A percentile compares a stretch with the other conserved stretches of the same genome.
phyloP scores from a whole-genome alignment of 306 rosid species.

The Vicia faba region DNA sequence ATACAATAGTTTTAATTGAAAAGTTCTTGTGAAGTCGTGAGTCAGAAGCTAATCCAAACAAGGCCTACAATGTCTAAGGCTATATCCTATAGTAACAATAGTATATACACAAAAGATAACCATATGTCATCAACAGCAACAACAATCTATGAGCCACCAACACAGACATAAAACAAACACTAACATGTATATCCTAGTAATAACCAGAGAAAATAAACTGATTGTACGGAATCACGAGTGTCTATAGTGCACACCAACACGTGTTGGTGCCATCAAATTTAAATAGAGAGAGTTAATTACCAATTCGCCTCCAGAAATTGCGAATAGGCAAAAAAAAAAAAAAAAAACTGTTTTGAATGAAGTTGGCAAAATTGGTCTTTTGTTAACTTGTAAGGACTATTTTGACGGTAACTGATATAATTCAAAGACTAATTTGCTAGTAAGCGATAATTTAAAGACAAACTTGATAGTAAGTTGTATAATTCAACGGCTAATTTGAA shows the following conservation, averaged over 20 bases:
- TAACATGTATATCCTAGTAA: neutral
- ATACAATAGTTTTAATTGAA: neutral
- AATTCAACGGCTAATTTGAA: no score
- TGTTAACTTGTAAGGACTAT: neutral
- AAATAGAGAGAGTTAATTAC: neutral
- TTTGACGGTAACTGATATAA: neutral
- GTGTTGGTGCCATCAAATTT: neutral
- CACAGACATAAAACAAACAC: neutral
- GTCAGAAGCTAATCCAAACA: neutral
- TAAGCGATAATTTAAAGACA: no score
- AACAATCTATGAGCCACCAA: neutral
- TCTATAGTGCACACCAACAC: neutral
- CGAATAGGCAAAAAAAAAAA: neutral
- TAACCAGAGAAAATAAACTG: neutral
- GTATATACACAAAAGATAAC: neutral
- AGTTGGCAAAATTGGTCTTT: neutral
- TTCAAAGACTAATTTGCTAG: neutral
- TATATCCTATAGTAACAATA: constrained; percentile 10
- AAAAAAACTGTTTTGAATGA: neutral
- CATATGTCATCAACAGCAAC: constrained; percentile 7
- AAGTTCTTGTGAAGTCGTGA: neutral
- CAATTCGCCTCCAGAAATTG: neutral
- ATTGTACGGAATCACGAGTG: neutral
- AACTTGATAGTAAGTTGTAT: neutral
- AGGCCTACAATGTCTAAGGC: neutral